Evolutionary conservation across 306 rosid genomes (phyloP).

Genomic region (Fagus sylvatica): DNA sequence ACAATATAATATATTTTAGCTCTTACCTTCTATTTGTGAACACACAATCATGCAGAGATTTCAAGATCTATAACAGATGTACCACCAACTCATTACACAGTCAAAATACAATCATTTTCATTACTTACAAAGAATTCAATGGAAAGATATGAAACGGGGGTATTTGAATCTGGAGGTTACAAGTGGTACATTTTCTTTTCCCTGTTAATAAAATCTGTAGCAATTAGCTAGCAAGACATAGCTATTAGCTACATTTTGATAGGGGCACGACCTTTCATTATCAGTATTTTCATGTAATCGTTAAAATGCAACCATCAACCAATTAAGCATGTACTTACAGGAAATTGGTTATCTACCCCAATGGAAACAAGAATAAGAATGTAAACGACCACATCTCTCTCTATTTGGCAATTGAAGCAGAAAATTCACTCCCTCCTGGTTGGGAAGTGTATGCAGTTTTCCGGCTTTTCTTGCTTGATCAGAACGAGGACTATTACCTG

Average conservation of each 20-base stretch:
- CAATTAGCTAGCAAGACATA: too few species aligned
- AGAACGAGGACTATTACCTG: constrained; percentile 49
- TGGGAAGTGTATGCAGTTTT: constrained; percentile 54
- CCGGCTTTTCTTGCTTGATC: constrained; percentile 57
- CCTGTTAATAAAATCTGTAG: not conserved
- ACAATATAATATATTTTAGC: too few species aligned
- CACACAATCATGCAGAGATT: constrained; percentile 31
- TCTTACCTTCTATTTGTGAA: too few species aligned
- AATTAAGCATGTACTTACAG: constrained; percentile 26
- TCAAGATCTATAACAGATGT: constrained; percentile 44
- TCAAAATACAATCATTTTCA: constrained; percentile 51
- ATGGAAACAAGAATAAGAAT: constrained; percentile 60
- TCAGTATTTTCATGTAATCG: not conserved
- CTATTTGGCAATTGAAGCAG: constrained; percentile 50
- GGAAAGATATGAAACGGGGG: constrained; percentile 55
- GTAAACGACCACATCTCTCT: constrained; percentile 53
- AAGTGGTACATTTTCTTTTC: constrained; percentile 45
- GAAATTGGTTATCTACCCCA: constrained; percentile 64
- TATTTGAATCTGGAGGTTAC: constrained; percentile 71
- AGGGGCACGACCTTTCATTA: not conserved
- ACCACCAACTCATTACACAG: constrained; percentile 50
- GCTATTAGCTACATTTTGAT: too few species aligned
- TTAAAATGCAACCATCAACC: constrained; percentile 2
- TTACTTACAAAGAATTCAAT: constrained; percentile 38
- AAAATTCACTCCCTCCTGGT: constrained; percentile 35